Base-by-base conservation (phyloP, 768 basidiomycete genomes). In the Ephemerocybe angulata region DNA sequence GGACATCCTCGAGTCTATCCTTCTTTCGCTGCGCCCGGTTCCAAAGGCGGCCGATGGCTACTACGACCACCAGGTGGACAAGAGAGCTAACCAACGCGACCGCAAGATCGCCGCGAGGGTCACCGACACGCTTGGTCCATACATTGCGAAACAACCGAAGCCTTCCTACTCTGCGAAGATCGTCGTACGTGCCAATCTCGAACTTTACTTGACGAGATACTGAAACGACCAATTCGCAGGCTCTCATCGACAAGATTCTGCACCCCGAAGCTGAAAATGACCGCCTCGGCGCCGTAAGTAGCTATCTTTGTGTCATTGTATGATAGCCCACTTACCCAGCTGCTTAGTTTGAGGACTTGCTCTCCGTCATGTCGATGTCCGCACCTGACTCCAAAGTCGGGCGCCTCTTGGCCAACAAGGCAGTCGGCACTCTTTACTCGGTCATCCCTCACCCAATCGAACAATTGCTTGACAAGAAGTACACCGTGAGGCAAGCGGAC, bases 371-470 rank as follows among this genome's bases (percentile, higher is more conserved):
- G 7, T 66, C 70, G 10, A 53, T 58, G 17, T 47, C 70, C 0
- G 58, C 64, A 43, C 61, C 69, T 11, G 37, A 56, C 28, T 38
- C 56, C 4, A 51, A 50, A 11, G 35, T 64, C 6, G 53, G 61
- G 4, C 64, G 62, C 55, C 57, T 59, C 21, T 43, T 68, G 43
- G 63, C 63, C 31, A 62, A 67, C 40, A 59, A 60, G 3, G 62
- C 60, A 1, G 62, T 78, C 56, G 74, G 70, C 68, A 57, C 77
- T 58, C 69, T 76, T 6, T 82, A 83, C 63, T 83, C 85, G 64
- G 78, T 87, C 15, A 73, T 84, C 15, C 84, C 85, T 35, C 85
- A 86, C 24, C 69, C 71, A 30, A 71, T 71, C 8, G 71, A 68
- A 13, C 64, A 74, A 0, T 69, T 63, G 52, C 58, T 74, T 35